These are phyloP conservation scores for Paraphysoderma sedebokerense DNA, from an alignment of 371 early-diverging fungal species.

Conservation along the genomic window DNA sequence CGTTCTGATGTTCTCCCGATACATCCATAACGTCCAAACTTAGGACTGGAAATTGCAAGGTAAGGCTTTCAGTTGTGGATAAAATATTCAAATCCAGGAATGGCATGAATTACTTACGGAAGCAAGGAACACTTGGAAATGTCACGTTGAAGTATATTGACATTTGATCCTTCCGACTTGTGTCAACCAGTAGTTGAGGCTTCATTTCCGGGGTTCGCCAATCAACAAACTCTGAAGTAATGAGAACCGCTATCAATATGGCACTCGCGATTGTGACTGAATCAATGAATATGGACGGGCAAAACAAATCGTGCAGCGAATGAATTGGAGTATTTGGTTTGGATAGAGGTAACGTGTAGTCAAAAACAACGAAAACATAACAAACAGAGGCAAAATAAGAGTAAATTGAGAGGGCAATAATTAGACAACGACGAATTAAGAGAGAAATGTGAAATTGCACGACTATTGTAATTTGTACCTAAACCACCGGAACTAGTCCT, in stretches of 20 bases:
- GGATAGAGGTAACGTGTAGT: not conserved
- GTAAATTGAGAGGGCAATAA: not conserved
- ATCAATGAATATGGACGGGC: not conserved
- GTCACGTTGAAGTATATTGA: conserved; percentile 75
- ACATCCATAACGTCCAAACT: conserved; percentile 90
- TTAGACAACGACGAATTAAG: not conserved
- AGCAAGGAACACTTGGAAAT: conserved; percentile 80
- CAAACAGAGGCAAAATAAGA: not conserved
- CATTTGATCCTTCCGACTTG: conserved; percentile 71
- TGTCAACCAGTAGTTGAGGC: conserved; percentile 70
- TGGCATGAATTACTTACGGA: conserved; percentile 29
- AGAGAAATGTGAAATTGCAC: too few relatives aligned
- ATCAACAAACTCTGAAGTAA: conserved; percentile 62
- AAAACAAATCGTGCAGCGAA: not conserved
- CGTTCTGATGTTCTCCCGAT: conserved; percentile 73
- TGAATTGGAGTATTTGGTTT: not conserved
- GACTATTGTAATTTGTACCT: too few relatives aligned
- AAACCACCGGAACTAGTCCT: conserved; percentile 71
- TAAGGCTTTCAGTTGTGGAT: too few relatives aligned
- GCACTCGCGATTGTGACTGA: conserved; percentile 65
- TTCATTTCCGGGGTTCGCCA: conserved; percentile 46
- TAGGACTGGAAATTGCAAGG: too few relatives aligned
- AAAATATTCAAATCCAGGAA: not conserved
- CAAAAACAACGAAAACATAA: not conserved
- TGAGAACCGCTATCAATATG: conserved; percentile 47